Evolutionary conservation across 2,329 filamentous ascomycete species (phyloP).

Genomic region (Stachybotrys chartarum): DNA sequence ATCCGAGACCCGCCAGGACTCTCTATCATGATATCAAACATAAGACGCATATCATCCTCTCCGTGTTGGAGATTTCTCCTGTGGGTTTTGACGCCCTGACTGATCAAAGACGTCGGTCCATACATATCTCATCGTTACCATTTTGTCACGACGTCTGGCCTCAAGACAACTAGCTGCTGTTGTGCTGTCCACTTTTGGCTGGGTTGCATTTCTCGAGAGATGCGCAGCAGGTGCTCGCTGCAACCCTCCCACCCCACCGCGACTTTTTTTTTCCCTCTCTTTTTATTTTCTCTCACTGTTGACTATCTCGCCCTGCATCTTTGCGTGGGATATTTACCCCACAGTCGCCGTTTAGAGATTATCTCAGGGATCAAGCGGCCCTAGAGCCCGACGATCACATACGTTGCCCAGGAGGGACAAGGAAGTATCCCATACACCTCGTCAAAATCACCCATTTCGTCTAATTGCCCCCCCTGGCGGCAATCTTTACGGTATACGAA

Average conservation of each 20-base stretch:
- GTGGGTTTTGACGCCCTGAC: conserved; percentile 31
- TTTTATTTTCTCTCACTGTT: conserved; percentile 1
- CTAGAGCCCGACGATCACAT: neutral
- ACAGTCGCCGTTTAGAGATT: neutral
- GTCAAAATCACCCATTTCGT: neutral
- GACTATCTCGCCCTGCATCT: neutral
- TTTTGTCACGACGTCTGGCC: neutral
- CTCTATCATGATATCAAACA: conserved; percentile 32
- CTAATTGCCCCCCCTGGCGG: neutral
- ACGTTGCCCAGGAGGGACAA: neutral
- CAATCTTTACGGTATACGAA: neutral
- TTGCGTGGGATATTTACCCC: neutral
- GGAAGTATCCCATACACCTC: neutral
- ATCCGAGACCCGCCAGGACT: neutral
- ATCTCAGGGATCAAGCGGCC: neutral
- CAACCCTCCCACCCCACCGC: conserved; percentile 2
- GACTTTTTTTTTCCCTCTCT: neutral
- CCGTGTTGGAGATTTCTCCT: conserved; percentile 32
- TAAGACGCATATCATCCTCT: conserved; percentile 27
- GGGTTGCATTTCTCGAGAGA: neutral
- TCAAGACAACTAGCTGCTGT: neutral
- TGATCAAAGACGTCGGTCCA: conserved; percentile 2
- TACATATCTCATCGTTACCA: neutral
- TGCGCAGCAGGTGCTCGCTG: neutral
- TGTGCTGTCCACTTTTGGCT: neutral